phyloP scores from a whole-genome alignment of 2,329 filamentous ascomycete species.

The Colletotrichum trifolii region DNA sequence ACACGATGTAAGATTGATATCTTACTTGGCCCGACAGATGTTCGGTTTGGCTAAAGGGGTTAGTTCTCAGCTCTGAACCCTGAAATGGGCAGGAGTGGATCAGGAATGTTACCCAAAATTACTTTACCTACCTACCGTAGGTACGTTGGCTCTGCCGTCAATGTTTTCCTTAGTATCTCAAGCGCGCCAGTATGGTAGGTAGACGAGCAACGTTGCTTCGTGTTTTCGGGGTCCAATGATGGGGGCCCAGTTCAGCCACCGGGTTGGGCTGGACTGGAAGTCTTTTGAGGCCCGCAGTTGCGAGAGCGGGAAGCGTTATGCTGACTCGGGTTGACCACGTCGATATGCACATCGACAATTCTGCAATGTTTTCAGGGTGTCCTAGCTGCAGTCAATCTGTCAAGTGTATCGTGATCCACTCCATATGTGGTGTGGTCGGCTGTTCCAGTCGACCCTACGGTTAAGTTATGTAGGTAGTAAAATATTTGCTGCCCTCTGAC shows the following conservation, averaged over 20 bases:
- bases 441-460: too few species aligned
- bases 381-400: too few species aligned
- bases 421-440: background rate
- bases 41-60: background rate
- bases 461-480: too few species aligned
- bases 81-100: constrained; percentile 8
- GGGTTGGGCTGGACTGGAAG: constrained; percentile 16
- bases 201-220: constrained; percentile 1
- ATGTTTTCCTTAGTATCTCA: constrained; percentile 3
- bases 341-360: constrained; percentile 17
- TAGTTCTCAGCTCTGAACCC: constrained; percentile 19
- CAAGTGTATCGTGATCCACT: background rate
- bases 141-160: background rate
- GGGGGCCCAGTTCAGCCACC: constrained; percentile 9
- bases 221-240: constrained; percentile 21
- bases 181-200: background rate
- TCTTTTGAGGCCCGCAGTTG: constrained; percentile 16
- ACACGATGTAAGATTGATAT: background rate
- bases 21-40: background rate
- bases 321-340: constrained; percentile 21
- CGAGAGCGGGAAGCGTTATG: constrained; percentile 14
- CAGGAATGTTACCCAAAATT: constrained; percentile 9
- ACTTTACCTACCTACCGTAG: background rate
- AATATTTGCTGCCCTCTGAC: too few species aligned
- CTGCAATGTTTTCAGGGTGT: background rate